Evolutionary conservation across 2,329 filamentous ascomycete species (phyloP).

Genomic region (Colletotrichum orbiculare): DNA sequence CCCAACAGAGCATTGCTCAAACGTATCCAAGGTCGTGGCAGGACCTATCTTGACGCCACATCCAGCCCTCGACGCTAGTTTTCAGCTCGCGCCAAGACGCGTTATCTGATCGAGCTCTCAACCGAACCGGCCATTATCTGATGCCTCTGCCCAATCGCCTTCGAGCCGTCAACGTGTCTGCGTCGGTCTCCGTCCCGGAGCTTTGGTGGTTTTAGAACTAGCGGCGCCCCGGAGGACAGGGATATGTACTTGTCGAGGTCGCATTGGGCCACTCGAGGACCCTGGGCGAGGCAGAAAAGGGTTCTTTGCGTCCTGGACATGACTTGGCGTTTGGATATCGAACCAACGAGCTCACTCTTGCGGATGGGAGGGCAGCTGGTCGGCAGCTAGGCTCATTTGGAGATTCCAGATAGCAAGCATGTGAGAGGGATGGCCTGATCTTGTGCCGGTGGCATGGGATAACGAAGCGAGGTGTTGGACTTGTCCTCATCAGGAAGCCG

Average conservation of each 20-base stretch:
- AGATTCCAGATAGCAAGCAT: too few relatives aligned
- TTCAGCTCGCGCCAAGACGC: constrained; percentile 21
- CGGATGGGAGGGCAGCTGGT: neutral
- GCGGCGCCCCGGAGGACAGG: constrained; percentile 11
- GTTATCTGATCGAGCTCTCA: constrained; percentile 28
- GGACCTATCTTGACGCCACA: too few relatives aligned
- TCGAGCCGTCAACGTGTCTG: neutral
- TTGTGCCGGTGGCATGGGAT: too few relatives aligned
- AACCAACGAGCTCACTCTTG: constrained; percentile 1
- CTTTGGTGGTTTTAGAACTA: constrained; percentile 15
- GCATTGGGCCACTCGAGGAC: constrained; percentile 22
- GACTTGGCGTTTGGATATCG: constrained; percentile 9
- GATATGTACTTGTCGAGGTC: constrained; percentile 10
- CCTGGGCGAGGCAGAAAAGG: neutral
- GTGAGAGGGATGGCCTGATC: too few relatives aligned
- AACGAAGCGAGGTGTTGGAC: too few relatives aligned
- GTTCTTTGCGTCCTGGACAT: constrained; percentile 21
- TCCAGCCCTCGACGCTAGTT: neutral
- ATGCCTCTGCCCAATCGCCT: constrained; percentile 17
- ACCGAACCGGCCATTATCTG: constrained; percentile 26
- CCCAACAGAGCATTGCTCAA: too few relatives aligned
- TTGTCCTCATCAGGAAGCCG: too few relatives aligned
- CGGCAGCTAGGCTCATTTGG: too few relatives aligned
- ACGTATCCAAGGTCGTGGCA: too few relatives aligned
- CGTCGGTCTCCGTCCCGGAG: constrained; percentile 15